Evolutionary conservation across 108 stramenopile genomes (phyloP).

Genomic region (Nitzschia palea): DNA sequence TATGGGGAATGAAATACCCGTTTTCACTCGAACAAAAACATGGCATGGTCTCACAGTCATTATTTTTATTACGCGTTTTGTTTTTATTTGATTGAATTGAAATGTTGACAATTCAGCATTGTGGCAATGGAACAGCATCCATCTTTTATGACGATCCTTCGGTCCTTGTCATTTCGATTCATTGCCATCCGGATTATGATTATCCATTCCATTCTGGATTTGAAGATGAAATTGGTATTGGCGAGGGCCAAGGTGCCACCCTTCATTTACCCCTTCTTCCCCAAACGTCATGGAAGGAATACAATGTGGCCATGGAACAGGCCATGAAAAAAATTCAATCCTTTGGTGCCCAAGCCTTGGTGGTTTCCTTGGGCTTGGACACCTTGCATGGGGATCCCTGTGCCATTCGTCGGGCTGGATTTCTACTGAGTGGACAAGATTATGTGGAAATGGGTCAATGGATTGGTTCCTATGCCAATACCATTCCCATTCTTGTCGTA

Average conservation of each 20-base stretch:
- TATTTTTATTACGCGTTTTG: neutral
- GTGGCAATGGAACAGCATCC: conserved; percentile 78
- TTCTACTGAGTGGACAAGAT: conserved; percentile 53
- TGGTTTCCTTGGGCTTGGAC: conserved; percentile 79
- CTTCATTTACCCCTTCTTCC: conserved; percentile 68
- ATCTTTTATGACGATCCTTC: conserved; percentile 70
- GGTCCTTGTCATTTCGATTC: conserved; percentile 68
- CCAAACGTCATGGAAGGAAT: conserved; percentile 59
- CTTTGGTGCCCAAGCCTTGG: conserved; percentile 54
- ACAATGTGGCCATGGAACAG: conserved; percentile 46
- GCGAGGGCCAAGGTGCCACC: conserved; percentile 48
- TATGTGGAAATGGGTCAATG: conserved; percentile 56
- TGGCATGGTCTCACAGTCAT: neutral
- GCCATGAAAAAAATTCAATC: conserved; percentile 46
- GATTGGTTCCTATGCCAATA: conserved; percentile 36
- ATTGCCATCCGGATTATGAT: conserved; percentile 77
- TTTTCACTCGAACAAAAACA: too few relatives aligned
- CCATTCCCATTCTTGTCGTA: conserved; percentile 52
- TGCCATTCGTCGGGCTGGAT: conserved; percentile 66
- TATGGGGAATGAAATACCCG: too few relatives aligned
- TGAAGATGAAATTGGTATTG: conserved; percentile 69
- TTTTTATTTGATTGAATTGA: neutral
- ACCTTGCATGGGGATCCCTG: conserved; percentile 72
- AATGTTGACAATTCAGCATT: conserved; percentile 24
- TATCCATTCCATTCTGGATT: conserved; percentile 85